Percentiles rank a stretch among this genome's conserved stretches.
Conservation (phyloP, 129 eudicot genomes). For the Glebionis coronaria region DNA sequence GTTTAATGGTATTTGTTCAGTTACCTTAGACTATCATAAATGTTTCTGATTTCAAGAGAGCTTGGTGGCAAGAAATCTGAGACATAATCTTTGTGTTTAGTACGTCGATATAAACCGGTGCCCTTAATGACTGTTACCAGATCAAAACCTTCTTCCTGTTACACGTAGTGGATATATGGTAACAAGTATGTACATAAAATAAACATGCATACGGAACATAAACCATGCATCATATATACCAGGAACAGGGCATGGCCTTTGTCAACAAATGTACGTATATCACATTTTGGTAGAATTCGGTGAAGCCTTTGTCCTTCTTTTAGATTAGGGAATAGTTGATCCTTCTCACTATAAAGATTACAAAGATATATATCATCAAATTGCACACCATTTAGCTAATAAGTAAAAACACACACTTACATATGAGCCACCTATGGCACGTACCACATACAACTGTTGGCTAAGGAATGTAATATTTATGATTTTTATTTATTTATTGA, state of each 20-base stretch:
- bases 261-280: slow-evolving; percentile 33
- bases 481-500: too few relatives aligned
- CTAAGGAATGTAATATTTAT: too few relatives aligned
- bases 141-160: slow-evolving; percentile 50
- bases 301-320: slow-evolving; percentile 63
- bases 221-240: slow-evolving; percentile 36
- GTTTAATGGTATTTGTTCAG: neutral
- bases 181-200: neutral
- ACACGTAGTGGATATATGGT: neutral
- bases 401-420: neutral
- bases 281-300: slow-evolving; percentile 43
- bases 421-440: too few relatives aligned
- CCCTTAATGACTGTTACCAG: slow-evolving; percentile 43
- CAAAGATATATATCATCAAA: neutral
- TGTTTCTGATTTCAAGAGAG: slow-evolving; percentile 31
- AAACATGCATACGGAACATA: neutral
- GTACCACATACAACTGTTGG: too few relatives aligned
- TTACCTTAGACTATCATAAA: slow-evolving; percentile 40
- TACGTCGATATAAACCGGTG: slow-evolving; percentile 48
- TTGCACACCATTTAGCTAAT: neutral
- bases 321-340: slow-evolving; percentile 46
- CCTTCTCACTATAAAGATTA: slow-evolving; percentile 44
- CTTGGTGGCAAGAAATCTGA: slow-evolving; percentile 49
- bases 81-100: slow-evolving; percentile 31
- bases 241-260: slow-evolving; percentile 48